Base-by-base conservation (phyloP, 73 alveolate species). In the Durusdinium trenchii region DNA sequence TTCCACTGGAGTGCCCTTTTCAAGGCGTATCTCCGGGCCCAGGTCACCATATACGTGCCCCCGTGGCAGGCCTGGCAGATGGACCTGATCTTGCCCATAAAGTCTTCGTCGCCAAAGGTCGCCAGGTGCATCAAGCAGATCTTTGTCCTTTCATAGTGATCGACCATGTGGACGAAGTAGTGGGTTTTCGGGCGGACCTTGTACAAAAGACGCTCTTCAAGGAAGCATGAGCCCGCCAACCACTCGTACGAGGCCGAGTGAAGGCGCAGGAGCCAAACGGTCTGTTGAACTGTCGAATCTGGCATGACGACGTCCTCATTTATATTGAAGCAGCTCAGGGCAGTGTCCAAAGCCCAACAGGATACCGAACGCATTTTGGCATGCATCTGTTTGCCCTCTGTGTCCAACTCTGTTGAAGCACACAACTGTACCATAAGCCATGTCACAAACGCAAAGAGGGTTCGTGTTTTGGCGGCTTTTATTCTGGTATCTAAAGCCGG, bases 11-110 rank as follows among this genome's bases (percentile, higher is more conserved):
- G 45, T 1, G 64, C 89, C 42, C 89, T 20, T 46, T 79, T 79
- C 89, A 79, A 45, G 32, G 89, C 89, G 23, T 79, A 79, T 35
- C 89, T 79, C 16, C 89, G 89, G 30, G 89, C 89, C 89, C 89
- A 79, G 60, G 60, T 46, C 42, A 20, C 0, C 89, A 79, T 79
- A 43, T 79, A 79, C 28, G 89, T 79, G 45, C 43, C n/a, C 6
- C 89, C 89, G 32, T 79, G 89, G 45, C 89, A 79, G 6, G 89
- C 42, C 28, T 42, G 64, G 64, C 64, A 42, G 5, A 79, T 46
- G 60, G 14, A 2, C 45, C 89, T 36, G 48, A 45, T 43, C 64
- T 79, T 79, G 89, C 89, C 89, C 89, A 79, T 79, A 48, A 36
- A 79, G 20, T 79, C 89, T 42, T 79, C 89, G 28, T 79, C 89